Evolutionary conservation across 192 early-diverging fungal species (phyloP), one percentile per base, ranked within the genome.

Genomic region (Backusella liffmaniae): DNA sequence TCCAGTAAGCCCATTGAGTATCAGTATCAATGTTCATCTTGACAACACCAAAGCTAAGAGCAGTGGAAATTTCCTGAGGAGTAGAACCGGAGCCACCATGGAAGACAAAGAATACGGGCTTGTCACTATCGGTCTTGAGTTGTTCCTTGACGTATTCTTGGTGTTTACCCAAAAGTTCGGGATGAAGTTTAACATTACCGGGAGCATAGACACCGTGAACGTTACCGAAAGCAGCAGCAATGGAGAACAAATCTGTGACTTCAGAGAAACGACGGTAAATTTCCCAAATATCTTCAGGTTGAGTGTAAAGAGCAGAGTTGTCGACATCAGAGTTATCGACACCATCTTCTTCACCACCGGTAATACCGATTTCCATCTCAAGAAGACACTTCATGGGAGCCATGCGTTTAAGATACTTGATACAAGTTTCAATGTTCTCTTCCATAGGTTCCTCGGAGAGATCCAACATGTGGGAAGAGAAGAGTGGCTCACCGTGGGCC

Each of bases 1-100:
- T 78, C 87, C 94, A 95, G 89, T 97, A 98, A 41, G 96, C 95
- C 93, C 92, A 98, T 88, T 98, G 96, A 44, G 96, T 98, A 82
- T 98, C 96, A 73, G 97, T 98, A 82, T 98, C 96, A 82, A 98
- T 95, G 89, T 97, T 98, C 97, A 98, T 98, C 94, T 97, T 98
- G 83, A 97, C 90, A 35, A 96, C 96, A 79, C 96, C 81, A 30
- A 72, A 32, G 16, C 41, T n/a, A 59, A 80, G 72, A 42, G 84
- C 76, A 71, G 75, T 78, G 16, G 62, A 72, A 46, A 78, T 83
- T 53, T 79, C 77, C 74, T 77, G 68, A 39, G 94, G 90, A 74
- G 90, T 84, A 70, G 86, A 69, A 65, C 81, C 79, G 74, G 80
- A 66, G 42, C 79, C 73, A 44, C 97, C 97, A 89, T 98, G 97